phyloP scores from a whole-genome alignment of 176 grass and related monocot genomes.

The Carex cristatella region DNA sequence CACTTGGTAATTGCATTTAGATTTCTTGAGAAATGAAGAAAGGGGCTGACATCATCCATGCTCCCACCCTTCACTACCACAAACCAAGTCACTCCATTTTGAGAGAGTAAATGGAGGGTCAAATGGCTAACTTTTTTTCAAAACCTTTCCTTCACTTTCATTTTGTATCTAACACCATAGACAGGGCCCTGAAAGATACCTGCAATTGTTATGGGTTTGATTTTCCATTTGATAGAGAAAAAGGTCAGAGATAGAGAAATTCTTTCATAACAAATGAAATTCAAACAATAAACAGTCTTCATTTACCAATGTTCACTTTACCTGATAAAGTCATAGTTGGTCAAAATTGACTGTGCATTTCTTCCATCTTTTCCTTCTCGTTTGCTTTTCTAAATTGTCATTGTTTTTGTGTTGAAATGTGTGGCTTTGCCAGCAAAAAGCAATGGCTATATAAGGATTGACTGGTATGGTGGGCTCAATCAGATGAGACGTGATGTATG shows the following conservation, averaged over 20 bases:
- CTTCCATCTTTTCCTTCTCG: not conserved
- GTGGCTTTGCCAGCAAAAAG: conserved; percentile 38
- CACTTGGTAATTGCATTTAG: not conserved
- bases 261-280: not conserved
- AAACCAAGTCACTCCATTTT: not conserved
- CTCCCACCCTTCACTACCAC: not conserved
- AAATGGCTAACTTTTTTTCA: not conserved
- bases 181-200: not conserved
- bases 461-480: conserved; percentile 93
- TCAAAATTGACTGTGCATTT: not conserved
- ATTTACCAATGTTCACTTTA: not conserved
- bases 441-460: conserved; percentile 74
- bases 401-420: conserved; percentile 9
- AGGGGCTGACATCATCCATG: not conserved
- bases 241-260: not conserved
- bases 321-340: not conserved
- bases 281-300: not conserved
- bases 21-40: not conserved
- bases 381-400: not conserved
- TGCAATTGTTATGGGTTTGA: not conserved
- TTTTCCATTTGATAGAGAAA: not conserved
- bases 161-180: not conserved
- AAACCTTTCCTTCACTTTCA: not conserved
- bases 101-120: not conserved
- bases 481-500: conserved; percentile 97